Conservation (phyloP, 352 stramenopile genomes). For the Pythium utonaiense region DNA sequence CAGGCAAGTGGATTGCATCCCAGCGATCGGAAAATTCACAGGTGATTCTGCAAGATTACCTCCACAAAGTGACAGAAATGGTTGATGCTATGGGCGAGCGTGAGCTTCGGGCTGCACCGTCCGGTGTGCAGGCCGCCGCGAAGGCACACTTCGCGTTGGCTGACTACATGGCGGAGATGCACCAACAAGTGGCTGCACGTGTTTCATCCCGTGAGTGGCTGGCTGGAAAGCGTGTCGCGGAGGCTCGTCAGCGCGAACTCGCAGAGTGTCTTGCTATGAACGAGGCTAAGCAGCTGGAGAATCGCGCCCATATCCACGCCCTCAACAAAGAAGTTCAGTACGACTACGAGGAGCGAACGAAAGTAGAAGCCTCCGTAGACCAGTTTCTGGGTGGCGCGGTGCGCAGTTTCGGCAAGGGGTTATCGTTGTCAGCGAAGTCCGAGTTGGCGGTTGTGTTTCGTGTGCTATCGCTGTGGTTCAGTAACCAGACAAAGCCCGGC, state of each 20-base stretch:
- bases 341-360: conserved; percentile 83
- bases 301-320: conserved; percentile 65
- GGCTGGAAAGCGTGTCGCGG: conserved; percentile 64
- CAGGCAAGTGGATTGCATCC: conserved; percentile 91
- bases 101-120: conserved; percentile 25
- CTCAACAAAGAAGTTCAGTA: conserved; percentile 86
- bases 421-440: conserved; percentile 46
- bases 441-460: conserved; percentile 92
- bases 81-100: conserved; percentile 41
- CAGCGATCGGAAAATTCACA: conserved; percentile 90
- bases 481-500: conserved; percentile 67
- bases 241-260: conserved; percentile 63
- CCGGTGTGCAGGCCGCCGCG: conserved; percentile 46
- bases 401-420: conserved; percentile 75
- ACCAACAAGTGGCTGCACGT: conserved; percentile 83
- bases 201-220: conserved; percentile 90
- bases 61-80: conserved; percentile 77
- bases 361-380: conserved; percentile 81
- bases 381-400: conserved; percentile 88
- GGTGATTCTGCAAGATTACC: conserved; percentile 91
- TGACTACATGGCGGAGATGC: conserved; percentile 90
- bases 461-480: conserved; percentile 94
- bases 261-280: conserved; percentile 62
- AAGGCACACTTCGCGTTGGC: conserved; percentile 86
- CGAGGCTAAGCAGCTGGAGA: conserved; percentile 46